phyloP scores from a whole-genome alignment of 192 early-diverging fungal species.

The Coemansia sp. region DNA sequence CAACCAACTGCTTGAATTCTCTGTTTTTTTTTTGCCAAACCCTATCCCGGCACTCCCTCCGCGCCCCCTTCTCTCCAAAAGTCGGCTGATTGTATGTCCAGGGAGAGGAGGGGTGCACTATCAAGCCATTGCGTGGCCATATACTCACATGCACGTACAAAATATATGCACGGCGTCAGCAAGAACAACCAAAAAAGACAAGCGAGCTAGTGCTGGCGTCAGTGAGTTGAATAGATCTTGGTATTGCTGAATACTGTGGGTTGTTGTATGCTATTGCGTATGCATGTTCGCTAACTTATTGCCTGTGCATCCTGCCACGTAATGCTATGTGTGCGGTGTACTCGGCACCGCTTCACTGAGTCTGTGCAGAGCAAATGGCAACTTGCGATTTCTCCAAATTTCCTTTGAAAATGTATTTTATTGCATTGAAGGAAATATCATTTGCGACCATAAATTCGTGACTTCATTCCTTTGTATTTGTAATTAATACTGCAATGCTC shows the following conservation, averaged over 20 bases:
- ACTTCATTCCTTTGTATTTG: too few relatives aligned
- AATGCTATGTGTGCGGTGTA: neutral
- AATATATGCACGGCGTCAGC: conserved; percentile 19
- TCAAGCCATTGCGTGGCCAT: conserved; percentile 11
- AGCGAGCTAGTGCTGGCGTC: neutral
- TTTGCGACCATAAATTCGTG: too few relatives aligned
- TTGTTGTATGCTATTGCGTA: conserved; percentile 8
- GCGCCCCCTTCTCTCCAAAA: neutral
- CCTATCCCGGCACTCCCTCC: neutral
- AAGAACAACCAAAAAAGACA: neutral
- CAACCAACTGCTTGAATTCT: neutral
- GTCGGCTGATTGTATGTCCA: neutral
- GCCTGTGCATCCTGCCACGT: neutral
- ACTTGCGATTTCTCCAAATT: too few relatives aligned
- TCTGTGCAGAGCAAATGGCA: too few relatives aligned
- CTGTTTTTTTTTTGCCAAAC: neutral
- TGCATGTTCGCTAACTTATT: neutral
- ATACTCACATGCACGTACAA: conserved; percentile 18
- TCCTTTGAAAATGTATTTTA: too few relatives aligned
- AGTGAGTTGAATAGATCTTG: neutral
- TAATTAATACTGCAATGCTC: too few relatives aligned
- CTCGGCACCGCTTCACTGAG: too few relatives aligned
- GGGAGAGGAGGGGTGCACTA: neutral
- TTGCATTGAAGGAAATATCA: too few relatives aligned
- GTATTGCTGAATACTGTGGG: neutral